phyloP scores from a whole-genome alignment of 805 yeast genomes.

The Jamesozyma rosinii region DNA sequence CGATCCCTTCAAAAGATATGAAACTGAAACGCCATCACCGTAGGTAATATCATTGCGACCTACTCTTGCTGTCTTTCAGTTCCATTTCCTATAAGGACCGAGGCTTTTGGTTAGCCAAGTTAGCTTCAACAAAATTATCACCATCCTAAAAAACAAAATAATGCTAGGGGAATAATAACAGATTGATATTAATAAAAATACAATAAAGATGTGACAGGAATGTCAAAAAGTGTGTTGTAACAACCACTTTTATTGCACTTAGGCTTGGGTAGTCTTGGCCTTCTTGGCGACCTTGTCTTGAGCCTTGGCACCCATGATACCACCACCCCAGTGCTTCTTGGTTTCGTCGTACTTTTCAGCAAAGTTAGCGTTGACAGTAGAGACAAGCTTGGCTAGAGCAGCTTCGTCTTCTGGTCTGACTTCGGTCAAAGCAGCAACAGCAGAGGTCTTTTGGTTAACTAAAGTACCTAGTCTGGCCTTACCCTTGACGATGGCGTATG shows the following conservation, averaged over 20 bases:
- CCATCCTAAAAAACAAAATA: not conserved
- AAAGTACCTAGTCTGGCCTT: conserved; percentile 97
- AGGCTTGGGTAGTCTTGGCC: conserved; percentile 43
- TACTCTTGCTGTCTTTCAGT: not conserved
- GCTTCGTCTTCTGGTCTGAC: conserved; percentile 91
- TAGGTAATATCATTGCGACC: not conserved
- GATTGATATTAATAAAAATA: not conserved
- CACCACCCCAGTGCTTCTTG: conserved; percentile 99
- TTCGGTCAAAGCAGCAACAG: conserved; percentile 95
- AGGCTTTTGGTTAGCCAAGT: not conserved
- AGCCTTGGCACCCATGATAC: conserved; percentile 93
- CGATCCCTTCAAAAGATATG: conserved; percentile 2
- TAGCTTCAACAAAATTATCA: conserved; percentile 10
- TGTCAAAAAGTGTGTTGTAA: not conserved
- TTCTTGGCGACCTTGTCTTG: conserved; percentile 73
- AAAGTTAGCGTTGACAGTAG: conserved; percentile 91
- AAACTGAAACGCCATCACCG: not conserved
- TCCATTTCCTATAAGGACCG: conserved; percentile 7
- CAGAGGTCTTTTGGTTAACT: conserved; percentile 94
- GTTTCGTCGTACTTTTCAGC: conserved; percentile 86
- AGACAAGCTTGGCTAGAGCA: conserved; percentile 83
- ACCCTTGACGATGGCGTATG: conserved; percentile 97
- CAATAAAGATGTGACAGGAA: not conserved
- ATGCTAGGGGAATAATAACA: not conserved
- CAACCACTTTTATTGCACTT: conserved; percentile 12